Evolutionary conservation across 768 basidiomycete genomes (phyloP), one percentile per base, ranked within the genome.

Genomic region (Clavulina sp.): DNA sequence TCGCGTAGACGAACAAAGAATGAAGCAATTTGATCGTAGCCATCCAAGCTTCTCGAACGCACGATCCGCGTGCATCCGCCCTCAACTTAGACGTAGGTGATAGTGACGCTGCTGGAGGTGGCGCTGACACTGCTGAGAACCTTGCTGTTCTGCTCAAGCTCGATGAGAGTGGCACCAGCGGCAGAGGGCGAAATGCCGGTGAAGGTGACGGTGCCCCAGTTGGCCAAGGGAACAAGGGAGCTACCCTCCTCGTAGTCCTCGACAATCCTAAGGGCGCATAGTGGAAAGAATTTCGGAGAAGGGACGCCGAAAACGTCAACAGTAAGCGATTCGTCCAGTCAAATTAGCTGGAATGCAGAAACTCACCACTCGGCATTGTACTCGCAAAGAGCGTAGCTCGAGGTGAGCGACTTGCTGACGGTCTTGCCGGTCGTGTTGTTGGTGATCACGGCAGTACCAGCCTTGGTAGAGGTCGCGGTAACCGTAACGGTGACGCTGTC

Each of bases 331-430:
- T n/a, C n/a, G n/a, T n/a, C n/a, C n/a, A n/a, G n/a, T n/a, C n/a
- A n/a, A n/a, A n/a, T n/a, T n/a, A n/a, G n/a, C n/a, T n/a, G n/a
- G n/a, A n/a, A n/a, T n/a, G n/a, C n/a, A n/a, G n/a, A n/a, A n/a
- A n/a, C n/a, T n/a, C n/a, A n/a, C 66, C 66, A 67, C 58, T 67
- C 65, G 6, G 65, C 66, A 57, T 66, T 63, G 60, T 64, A 52
- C 58, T 64, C 58, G 60, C 65, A 66, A 44, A 66, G 62, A 26
- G 61, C 52, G 48, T 54, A 51, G 28, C 58, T 52, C 30, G 64
- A 64, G 13, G 59, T 60, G 60, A 66, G 59, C n/a, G 59, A 36
- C 57, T 63, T 59, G 38, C 62, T 57, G 26, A 66, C 61, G 28
- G 58, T 53, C 58, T 58, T 55, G 57, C 62, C 60, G 13, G 53